Evolutionary conservation across 441 rosid species (phyloP).

Genomic region (Macaranga tanarius): DNA sequence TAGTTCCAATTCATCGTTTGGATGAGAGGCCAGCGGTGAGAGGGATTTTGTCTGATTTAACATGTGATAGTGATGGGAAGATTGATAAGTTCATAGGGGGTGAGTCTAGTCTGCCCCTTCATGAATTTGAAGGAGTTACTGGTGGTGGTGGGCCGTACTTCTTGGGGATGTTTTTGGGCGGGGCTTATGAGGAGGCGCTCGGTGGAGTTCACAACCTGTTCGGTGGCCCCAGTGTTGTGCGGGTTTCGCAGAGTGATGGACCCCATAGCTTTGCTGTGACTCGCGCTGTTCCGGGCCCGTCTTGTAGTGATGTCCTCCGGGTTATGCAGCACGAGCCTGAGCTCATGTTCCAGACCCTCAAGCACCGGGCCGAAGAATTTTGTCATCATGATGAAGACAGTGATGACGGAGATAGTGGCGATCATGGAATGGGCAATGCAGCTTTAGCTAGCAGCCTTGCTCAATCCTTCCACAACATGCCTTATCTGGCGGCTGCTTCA

Average conservation of each 20-base stretch:
- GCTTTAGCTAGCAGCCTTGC: slow-evolving; percentile 54
- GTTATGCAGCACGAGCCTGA: slow-evolving; percentile 95
- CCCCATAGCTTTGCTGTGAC: slow-evolving; percentile 89
- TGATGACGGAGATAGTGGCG: slow-evolving; percentile 37
- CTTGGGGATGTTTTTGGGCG: slow-evolving; percentile 95
- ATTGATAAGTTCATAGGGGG: slow-evolving; percentile 90
- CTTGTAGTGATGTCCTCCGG: slow-evolving; percentile 84
- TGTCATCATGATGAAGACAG: slow-evolving; percentile 36
- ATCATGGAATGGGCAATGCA: slow-evolving; percentile 29
- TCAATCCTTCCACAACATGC: slow-evolving; percentile 78
- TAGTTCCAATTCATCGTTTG: slow-evolving; percentile 82
- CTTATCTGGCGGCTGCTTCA: slow-evolving; percentile 58
- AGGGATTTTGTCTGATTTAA: slow-evolving; percentile 83
- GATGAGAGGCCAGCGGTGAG: slow-evolving; percentile 70
- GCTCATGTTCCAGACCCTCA: slow-evolving; percentile 86
- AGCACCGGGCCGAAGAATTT: slow-evolving; percentile 77
- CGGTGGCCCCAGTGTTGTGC: slow-evolving; percentile 89
- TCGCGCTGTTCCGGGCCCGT: slow-evolving; percentile 68
- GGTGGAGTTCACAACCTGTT: slow-evolving; percentile 97
- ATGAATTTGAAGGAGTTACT: slow-evolving; percentile 55
- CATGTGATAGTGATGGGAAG: slow-evolving; percentile 98
- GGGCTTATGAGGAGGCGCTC: slow-evolving; percentile 97
- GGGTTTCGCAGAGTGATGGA: slow-evolving; percentile 85
- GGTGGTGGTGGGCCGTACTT: slow-evolving; percentile 48
- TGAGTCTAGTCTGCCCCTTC: slow-evolving; percentile 74